Percentiles rank a stretch among this genome's conserved stretches.
These are phyloP conservation scores for Zymoseptoria ardabiliae DNA, from an alignment of 2,329 filamentous ascomycete genomes.

Conservation along the genomic window DNA sequence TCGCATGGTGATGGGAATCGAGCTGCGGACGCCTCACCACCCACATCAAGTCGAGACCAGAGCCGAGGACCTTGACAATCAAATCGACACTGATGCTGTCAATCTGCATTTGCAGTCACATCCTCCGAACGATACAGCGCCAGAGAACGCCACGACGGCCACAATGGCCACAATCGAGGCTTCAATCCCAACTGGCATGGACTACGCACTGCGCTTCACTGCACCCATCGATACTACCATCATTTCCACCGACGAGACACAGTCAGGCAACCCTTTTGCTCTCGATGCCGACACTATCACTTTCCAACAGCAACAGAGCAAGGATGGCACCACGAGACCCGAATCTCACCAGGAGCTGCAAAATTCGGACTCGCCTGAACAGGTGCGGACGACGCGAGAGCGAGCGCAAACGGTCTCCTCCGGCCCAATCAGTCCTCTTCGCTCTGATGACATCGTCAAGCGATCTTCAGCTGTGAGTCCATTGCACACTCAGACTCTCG, in stretches of 20 bases:
- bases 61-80: neutral
- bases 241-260: conserved; percentile 24
- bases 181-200: conserved; percentile 20
- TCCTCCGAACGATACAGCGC: conserved; percentile 10
- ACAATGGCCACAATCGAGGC: conserved; percentile 17
- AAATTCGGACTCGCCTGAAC: conserved; percentile 4
- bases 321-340: conserved; percentile 3
- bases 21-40: neutral
- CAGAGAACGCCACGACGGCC: conserved; percentile 9
- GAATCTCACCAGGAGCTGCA: conserved; percentile 2
- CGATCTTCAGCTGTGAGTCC: conserved; percentile 30
- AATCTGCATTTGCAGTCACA: neutral
- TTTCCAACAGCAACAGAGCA: conserved; percentile 22
- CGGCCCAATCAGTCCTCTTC: conserved; percentile 27
- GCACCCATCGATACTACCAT: conserved; percentile 24
- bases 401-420: conserved; percentile 5
- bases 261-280: conserved; percentile 27
- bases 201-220: conserved; percentile 29
- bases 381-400: neutral
- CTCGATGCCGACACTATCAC: conserved; percentile 31
- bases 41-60: neutral
- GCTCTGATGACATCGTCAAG: conserved; percentile 22
- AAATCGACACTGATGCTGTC: neutral
- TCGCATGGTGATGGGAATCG: conserved; percentile 5
- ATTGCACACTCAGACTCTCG: conserved; percentile 24